Conservation (phyloP, 495 filamentous ascomycete species). For the Geoglossum glabrum region DNA sequence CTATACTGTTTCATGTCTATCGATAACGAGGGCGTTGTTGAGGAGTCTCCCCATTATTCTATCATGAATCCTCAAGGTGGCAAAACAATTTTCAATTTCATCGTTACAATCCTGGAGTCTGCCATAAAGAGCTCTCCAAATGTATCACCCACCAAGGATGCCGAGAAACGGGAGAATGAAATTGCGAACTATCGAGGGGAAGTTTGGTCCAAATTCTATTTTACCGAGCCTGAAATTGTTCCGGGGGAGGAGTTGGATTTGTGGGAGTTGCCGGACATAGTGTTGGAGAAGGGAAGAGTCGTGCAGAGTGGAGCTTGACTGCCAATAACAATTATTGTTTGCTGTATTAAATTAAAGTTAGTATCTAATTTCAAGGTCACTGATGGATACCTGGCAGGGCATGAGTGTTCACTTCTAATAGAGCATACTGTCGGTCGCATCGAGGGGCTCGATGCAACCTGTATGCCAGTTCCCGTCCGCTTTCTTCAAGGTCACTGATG, state of each 20-base stretch:
- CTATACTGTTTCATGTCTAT: conserved; percentile 5
- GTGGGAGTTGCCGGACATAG: not conserved
- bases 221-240: not conserved
- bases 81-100: conserved; percentile 5
- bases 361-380: not conserved
- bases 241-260: not conserved
- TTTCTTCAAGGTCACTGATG: no score
- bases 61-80: conserved; percentile 2
- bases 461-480: no score
- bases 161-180: conserved; percentile 1
- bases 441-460: no score
- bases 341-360: not conserved
- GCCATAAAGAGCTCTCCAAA: conserved; percentile 3
- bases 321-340: not conserved
- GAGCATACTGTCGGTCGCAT: no score
- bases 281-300: not conserved
- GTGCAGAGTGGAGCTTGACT: not conserved
- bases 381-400: not conserved
- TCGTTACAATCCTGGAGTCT: conserved; percentile 5
- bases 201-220: conserved; percentile 5
- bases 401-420: no score
- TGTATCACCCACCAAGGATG: conserved; percentile 2
- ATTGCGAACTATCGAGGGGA: conserved; percentile 1
- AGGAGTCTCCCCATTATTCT: not conserved
- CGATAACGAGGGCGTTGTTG: conserved; percentile 1